Percentiles rank a stretch among this genome's conserved stretches.
phyloP scores from a whole-genome alignment of 73 alveolate genomes.

The Stentor roeselii region DNA sequence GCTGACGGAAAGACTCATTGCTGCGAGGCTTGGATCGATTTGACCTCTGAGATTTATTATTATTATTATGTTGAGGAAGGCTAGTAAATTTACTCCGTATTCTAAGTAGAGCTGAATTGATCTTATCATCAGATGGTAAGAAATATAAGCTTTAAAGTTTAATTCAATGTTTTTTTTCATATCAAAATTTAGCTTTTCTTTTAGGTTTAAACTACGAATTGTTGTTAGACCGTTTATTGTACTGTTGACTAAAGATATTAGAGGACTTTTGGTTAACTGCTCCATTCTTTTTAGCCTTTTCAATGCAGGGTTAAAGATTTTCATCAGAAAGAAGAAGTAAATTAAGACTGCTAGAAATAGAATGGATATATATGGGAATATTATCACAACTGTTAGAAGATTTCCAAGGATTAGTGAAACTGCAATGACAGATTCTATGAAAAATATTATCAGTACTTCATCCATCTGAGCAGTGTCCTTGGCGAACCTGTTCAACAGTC shows the following conservation, averaged over 20 bases:
- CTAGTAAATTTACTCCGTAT: neutral
- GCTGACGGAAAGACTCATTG: neutral
- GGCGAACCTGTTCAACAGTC: constrained; percentile 60
- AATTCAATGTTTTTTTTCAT: neutral
- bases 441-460: constrained; percentile 28
- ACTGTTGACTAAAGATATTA: constrained; percentile 26
- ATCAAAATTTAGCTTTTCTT: neutral
- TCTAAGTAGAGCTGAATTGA: neutral
- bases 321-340: constrained; percentile 4
- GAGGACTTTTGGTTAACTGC: constrained; percentile 33
- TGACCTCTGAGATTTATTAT: neutral
- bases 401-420: neutral
- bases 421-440: neutral
- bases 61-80: neutral
- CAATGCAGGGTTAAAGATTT: neutral
- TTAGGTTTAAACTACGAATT: constrained; percentile 21
- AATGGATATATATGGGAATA: constrained; percentile 8
- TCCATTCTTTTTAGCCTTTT: constrained; percentile 30
- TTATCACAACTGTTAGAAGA: constrained; percentile 1
- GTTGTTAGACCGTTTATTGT: constrained; percentile 35
- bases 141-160: neutral
- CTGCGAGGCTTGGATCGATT: constrained; percentile 3
- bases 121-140: neutral
- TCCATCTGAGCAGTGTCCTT: constrained; percentile 34
- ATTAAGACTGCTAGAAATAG: neutral